These are phyloP conservation scores for Colletotrichum salicis DNA, from an alignment of 2,329 filamentous ascomycete genomes.

Conservation along the genomic window DNA sequence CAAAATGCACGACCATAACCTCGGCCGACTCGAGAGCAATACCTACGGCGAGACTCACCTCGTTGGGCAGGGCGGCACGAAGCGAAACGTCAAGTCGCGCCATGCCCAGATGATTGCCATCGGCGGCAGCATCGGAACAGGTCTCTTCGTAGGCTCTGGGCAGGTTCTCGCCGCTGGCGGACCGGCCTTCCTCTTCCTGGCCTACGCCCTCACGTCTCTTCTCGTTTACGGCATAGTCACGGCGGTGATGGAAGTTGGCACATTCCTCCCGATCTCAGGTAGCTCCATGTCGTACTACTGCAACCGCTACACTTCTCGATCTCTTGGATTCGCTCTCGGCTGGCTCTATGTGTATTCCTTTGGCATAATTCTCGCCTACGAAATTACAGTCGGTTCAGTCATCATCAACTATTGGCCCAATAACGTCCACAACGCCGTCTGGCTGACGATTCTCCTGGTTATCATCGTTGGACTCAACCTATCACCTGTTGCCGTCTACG, in stretches of 20 bases:
- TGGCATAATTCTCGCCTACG: slow-evolving; percentile 49
- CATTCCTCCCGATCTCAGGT: slow-evolving; percentile 61
- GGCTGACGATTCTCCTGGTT: slow-evolving; percentile 36
- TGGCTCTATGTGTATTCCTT: slow-evolving; percentile 53
- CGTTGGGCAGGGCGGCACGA: background rate
- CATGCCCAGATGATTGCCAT: background rate
- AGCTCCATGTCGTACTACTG: slow-evolving; percentile 59
- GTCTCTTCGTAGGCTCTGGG: background rate
- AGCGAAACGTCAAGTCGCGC: background rate
- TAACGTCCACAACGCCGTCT: slow-evolving; percentile 33
- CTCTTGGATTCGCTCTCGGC: slow-evolving; percentile 52
- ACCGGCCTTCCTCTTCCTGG: background rate
- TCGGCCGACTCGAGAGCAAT: background rate
- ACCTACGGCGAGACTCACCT: background rate
- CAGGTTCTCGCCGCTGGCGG: background rate
- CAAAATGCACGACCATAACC: background rate
- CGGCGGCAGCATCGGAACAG: background rate
- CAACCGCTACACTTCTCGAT: slow-evolving; percentile 47
- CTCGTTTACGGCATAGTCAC: slow-evolving; percentile 58
- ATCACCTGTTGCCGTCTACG: slow-evolving; percentile 49
- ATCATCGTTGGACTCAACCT: slow-evolving; percentile 36
- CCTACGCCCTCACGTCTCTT: slow-evolving; percentile 50
- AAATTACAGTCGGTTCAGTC: slow-evolving; percentile 36
- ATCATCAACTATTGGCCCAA: slow-evolving; percentile 40
- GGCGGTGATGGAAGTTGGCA: slow-evolving; percentile 59